phyloP scores from a whole-genome alignment of 2,329 filamentous ascomycete genomes.

The Fusarium papillatum region DNA sequence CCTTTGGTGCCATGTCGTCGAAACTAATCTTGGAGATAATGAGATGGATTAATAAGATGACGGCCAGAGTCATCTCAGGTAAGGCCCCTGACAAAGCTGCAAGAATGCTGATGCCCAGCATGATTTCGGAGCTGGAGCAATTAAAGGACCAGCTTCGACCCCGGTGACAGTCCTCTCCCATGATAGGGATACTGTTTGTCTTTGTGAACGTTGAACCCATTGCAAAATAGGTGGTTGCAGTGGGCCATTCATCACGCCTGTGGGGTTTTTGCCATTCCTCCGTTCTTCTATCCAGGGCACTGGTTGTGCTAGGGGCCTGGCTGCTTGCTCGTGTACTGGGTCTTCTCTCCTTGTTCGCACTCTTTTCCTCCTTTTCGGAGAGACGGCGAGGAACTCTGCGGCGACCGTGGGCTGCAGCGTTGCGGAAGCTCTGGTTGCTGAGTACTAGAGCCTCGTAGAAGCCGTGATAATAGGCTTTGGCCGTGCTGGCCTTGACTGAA shows the following conservation, averaged over 20 bases:
- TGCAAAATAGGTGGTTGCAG: background rate
- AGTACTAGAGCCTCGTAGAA: constrained; percentile 5
- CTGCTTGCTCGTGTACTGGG: background rate
- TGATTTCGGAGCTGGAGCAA: background rate
- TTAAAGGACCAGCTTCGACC: background rate
- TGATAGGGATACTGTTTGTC: background rate
- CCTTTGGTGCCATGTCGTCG: background rate
- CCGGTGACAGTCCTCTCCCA: background rate
- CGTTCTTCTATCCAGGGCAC: background rate
- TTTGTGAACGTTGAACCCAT: background rate
- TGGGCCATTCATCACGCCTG: background rate
- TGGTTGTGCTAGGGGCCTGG: background rate
- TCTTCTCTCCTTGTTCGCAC: background rate
- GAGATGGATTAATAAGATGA: background rate
- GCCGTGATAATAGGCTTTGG: background rate
- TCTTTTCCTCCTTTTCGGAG: background rate
- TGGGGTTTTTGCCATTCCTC: background rate
- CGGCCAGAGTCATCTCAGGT: too few species aligned
- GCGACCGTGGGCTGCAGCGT: constrained; percentile 2
- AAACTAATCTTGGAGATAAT: background rate
- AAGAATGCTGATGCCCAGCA: background rate
- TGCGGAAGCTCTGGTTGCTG: background rate
- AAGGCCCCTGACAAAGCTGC: background rate
- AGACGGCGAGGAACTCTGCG: background rate
- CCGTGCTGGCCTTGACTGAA: background rate